Evolutionary conservation across 305 asterid genomes (phyloP).

Genomic region (Petunia hybrid): DNA sequence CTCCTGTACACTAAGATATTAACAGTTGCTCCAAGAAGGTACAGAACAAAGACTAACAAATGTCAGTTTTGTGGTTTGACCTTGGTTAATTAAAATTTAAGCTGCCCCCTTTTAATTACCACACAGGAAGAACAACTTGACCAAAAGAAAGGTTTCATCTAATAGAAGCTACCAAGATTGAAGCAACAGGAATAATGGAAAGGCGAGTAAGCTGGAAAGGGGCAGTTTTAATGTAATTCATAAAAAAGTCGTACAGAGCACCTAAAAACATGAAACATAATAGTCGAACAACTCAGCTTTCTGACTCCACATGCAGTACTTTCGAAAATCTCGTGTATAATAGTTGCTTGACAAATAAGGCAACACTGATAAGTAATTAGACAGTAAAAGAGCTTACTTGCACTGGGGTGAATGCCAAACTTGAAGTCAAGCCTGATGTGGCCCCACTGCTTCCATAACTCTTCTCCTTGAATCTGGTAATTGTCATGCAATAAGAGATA

Average conservation of each 20-base stretch:
- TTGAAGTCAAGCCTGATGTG: conserved; percentile 87
- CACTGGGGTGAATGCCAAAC: conserved; percentile 92
- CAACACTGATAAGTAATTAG: not conserved
- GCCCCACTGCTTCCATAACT: conserved; percentile 73
- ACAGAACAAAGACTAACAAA: not conserved
- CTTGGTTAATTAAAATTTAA: not conserved
- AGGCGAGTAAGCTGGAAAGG: not conserved
- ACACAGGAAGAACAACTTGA: not conserved
- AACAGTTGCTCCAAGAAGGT: not conserved
- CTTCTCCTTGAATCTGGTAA: conserved; percentile 79
- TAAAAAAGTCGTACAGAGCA: not conserved
- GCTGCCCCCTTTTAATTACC: conserved; percentile 12
- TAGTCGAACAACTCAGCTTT: not conserved
- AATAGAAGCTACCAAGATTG: not conserved
- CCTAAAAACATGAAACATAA: not conserved
- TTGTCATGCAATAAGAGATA: conserved; percentile 21
- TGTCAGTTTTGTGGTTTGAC: not conserved
- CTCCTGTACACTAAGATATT: not conserved
- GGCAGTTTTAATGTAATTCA: not conserved
- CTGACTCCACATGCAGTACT: conserved; percentile 19
- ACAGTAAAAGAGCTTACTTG: conserved; percentile 62
- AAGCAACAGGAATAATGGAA: not conserved
- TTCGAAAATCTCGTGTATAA: not conserved
- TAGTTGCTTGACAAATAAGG: not conserved
- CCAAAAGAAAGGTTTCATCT: not conserved